Evolutionary conservation across 352 stramenopile species (phyloP).

Genomic region (Globisporangium cystogenes): DNA sequence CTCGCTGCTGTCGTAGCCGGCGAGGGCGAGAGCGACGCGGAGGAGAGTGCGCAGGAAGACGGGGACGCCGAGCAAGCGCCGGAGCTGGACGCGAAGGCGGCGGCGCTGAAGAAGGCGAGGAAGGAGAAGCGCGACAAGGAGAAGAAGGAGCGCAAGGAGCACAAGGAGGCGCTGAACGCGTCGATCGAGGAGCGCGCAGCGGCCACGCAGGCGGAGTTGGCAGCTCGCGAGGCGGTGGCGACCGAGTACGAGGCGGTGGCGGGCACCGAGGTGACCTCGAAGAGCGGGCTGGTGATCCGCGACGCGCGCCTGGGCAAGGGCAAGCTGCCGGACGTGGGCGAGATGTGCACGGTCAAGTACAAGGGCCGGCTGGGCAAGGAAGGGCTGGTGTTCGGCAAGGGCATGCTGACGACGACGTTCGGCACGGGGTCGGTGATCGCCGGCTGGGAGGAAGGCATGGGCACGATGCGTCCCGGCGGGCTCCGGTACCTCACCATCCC

Average conservation of each 20-base stretch:
- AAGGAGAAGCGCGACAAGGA: slow-evolving; percentile 14
- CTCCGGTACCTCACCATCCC: slow-evolving; percentile 60
- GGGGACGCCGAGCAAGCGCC: slow-evolving; percentile 6
- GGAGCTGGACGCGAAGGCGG: slow-evolving; percentile 10
- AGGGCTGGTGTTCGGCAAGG: slow-evolving; percentile 69
- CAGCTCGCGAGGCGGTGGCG: slow-evolving; percentile 35
- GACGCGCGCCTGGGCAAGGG: slow-evolving; percentile 53
- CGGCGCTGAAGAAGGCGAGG: slow-evolving; percentile 9
- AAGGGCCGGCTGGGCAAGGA: slow-evolving; percentile 47
- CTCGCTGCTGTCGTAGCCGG: slow-evolving; percentile 10
- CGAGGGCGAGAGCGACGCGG: slow-evolving; percentile 16
- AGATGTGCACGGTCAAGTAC: slow-evolving; percentile 79
- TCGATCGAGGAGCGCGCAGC: slow-evolving; percentile 20
- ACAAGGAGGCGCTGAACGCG: slow-evolving; percentile 15
- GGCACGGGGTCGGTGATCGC: slow-evolving; percentile 69
- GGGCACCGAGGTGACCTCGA: slow-evolving; percentile 48
- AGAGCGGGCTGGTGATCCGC: slow-evolving; percentile 49
- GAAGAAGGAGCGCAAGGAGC: slow-evolving; percentile 30
- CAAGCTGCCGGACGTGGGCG: slow-evolving; percentile 34
- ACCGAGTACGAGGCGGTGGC: slow-evolving; percentile 43
- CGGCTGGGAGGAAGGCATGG: slow-evolving; percentile 73
- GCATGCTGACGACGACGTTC: slow-evolving; percentile 63
- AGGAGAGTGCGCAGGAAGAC: background rate
- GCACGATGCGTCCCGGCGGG: slow-evolving; percentile 64
- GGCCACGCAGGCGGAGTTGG: slow-evolving; percentile 22